Conservation (phyloP, 148 eudicot genomes). For the Linanthus parryae region DNA sequence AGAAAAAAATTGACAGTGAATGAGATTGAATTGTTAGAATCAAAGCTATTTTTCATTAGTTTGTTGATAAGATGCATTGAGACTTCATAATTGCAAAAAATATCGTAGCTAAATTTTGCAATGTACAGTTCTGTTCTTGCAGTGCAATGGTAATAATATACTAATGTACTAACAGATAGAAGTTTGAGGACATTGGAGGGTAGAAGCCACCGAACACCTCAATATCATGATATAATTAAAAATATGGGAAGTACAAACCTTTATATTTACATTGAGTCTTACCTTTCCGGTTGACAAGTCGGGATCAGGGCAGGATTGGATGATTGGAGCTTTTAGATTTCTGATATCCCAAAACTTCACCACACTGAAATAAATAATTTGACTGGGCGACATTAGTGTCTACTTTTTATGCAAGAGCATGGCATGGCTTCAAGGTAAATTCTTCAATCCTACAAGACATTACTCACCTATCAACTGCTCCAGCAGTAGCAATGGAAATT, state of each 20-base stretch:
- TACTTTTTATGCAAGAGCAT: background rate
- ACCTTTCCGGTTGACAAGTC: constrained; percentile 39
- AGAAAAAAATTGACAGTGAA: too few species aligned
- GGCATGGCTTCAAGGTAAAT: background rate
- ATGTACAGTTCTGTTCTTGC: too few species aligned
- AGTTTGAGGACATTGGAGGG: too few species aligned
- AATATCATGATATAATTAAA: too few species aligned
- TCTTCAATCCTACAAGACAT: background rate
- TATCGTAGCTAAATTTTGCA: too few species aligned
- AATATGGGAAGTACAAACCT: background rate
- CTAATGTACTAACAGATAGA: background rate
- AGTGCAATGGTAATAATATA: too few species aligned
- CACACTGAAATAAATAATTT: constrained; percentile 36
- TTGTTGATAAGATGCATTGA: too few species aligned
- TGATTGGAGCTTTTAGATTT: constrained; percentile 53
- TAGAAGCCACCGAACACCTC: background rate
- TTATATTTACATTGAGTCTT: constrained; percentile 13
- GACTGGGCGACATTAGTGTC: background rate
- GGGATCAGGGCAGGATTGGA: constrained; percentile 46
- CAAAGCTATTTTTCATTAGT: too few species aligned
- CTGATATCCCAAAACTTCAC: constrained; percentile 91
- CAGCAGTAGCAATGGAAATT: constrained; percentile 79
- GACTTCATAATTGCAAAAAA: too few species aligned
- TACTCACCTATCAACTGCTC: constrained; percentile 82
- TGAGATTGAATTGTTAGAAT: too few species aligned